Percentiles rank a stretch among this genome's conserved stretches.
Evolutionary conservation across 1,284 basidiomycete genomes (phyloP).

Genomic region (Sparassis latifolia): DNA sequence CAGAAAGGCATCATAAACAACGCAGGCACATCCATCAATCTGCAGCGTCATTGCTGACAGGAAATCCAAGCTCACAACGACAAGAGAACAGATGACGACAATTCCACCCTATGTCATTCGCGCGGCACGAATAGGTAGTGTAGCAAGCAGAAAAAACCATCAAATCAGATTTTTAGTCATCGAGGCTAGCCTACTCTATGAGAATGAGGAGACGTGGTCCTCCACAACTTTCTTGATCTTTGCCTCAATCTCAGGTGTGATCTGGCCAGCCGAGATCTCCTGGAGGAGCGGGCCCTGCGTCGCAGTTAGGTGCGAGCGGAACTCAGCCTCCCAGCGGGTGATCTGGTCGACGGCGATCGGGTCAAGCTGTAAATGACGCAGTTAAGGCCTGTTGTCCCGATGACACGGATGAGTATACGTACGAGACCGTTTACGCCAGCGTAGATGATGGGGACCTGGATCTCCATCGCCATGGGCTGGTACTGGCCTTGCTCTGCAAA

Average conservation of each 20-base stretch:
- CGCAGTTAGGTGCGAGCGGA: slow-evolving; percentile 77
- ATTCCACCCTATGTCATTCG: slow-evolving; percentile 9
- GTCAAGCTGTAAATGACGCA: slow-evolving; percentile 55
- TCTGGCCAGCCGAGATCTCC: slow-evolving; percentile 78
- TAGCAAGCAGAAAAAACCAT: slow-evolving; percentile 5
- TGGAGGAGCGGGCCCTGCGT: slow-evolving; percentile 67
- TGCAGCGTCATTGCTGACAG: too few species aligned
- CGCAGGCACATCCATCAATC: too few species aligned
- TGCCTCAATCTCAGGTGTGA: slow-evolving; percentile 86
- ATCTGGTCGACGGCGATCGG: slow-evolving; percentile 92
- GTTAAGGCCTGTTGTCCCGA: not conserved
- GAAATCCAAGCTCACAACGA: not conserved
- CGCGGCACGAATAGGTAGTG: slow-evolving; percentile 1
- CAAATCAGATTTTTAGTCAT: slow-evolving; percentile 13
- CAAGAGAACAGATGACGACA: slow-evolving; percentile 12
- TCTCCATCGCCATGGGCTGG: slow-evolving; percentile 85
- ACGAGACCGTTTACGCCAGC: slow-evolving; percentile 98
- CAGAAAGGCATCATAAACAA: too few species aligned
- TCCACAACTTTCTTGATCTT: slow-evolving; percentile 92
- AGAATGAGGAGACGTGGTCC: slow-evolving; percentile 81
- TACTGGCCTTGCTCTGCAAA: slow-evolving; percentile 92
- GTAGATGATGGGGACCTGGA: slow-evolving; percentile 98
- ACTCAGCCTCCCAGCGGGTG: slow-evolving; percentile 88
- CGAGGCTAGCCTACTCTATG: slow-evolving; percentile 34
- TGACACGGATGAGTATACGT: slow-evolving; percentile 23